A percentile compares a stretch with the other conserved stretches of the same genome.
Evolutionary conservation across 306 rosid genomes (phyloP).

Genomic region (Prosopis cineraria): DNA sequence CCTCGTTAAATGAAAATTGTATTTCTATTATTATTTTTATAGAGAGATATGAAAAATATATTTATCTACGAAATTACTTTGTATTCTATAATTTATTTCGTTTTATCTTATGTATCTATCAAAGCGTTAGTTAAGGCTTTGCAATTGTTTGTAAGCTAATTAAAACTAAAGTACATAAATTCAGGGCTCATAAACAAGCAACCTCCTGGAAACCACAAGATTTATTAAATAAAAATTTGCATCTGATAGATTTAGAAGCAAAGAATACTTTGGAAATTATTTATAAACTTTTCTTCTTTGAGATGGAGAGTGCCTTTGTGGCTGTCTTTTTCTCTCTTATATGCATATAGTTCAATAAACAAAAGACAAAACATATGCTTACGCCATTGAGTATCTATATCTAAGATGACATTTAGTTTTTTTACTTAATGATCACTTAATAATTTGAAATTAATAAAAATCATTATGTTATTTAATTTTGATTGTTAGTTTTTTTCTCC

Average conservation of each 20-base stretch:
- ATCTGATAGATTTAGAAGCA: conserved; percentile 41
- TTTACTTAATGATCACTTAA: neutral
- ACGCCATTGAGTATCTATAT: neutral
- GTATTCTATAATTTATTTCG: neutral
- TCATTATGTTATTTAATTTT: neutral
- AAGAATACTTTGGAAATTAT: conserved; percentile 38
- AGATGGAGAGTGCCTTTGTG: neutral
- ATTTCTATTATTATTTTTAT: no score
- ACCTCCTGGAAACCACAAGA: conserved; percentile 45
- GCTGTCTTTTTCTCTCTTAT: neutral
- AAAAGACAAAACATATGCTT: conserved; percentile 12
- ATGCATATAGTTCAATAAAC: conserved; percentile 8
- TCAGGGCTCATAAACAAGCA: conserved; percentile 51
- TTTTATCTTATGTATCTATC: neutral
- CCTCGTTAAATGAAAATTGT: no score
- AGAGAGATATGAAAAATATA: no score
- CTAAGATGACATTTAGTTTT: neutral
- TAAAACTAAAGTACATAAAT: conserved; percentile 38
- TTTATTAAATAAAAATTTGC: conserved; percentile 19
- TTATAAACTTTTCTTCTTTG: conserved; percentile 28
- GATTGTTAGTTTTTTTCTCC: neutral
- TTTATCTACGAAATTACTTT: neutral
- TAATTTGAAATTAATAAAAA: neutral
- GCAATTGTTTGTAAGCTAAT: conserved; percentile 57
- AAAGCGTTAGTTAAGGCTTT: conserved; percentile 41